These are phyloP conservation scores for Boeremia exigua DNA, from an alignment of 2,329 filamentous ascomycete species.

Conservation along the genomic window DNA sequence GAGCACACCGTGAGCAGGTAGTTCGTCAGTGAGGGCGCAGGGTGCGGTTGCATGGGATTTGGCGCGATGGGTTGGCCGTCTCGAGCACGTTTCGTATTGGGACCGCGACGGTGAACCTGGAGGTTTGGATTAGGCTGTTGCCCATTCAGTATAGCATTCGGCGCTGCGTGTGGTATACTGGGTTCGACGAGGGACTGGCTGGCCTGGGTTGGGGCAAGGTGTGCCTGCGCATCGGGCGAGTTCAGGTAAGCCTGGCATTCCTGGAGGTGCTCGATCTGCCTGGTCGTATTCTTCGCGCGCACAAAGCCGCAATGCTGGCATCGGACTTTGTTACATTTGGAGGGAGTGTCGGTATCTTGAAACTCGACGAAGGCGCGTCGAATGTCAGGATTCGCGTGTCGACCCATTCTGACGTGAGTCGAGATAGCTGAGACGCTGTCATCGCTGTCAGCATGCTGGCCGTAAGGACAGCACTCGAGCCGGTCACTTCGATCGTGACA, in stretches of 20 bases:
- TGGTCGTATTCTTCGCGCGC: slow-evolving; percentile 58
- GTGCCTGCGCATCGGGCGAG: slow-evolving; percentile 52
- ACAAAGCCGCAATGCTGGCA: slow-evolving; percentile 58
- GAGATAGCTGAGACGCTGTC: slow-evolving; percentile 9
- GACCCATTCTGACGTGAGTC: slow-evolving; percentile 28
- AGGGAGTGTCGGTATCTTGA: slow-evolving; percentile 50
- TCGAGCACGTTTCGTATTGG: slow-evolving; percentile 48
- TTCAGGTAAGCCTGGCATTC: slow-evolving; percentile 53
- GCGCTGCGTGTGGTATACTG: slow-evolving; percentile 22
- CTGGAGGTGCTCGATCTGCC: slow-evolving; percentile 58
- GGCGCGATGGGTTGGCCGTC: slow-evolving; percentile 48
- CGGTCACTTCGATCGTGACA: neutral
- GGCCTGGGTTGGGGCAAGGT: slow-evolving; percentile 30
- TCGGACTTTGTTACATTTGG: slow-evolving; percentile 57
- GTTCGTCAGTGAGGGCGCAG: slow-evolving; percentile 60
- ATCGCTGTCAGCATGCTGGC: slow-evolving; percentile 21
- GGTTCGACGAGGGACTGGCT: slow-evolving; percentile 25
- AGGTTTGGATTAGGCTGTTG: slow-evolving; percentile 57
- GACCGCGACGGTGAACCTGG: slow-evolving; percentile 52
- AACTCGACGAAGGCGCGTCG: slow-evolving; percentile 47
- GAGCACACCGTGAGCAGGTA: slow-evolving; percentile 61
- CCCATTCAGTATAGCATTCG: slow-evolving; percentile 52
- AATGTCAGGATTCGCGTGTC: slow-evolving; percentile 53
- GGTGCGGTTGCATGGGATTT: slow-evolving; percentile 24
- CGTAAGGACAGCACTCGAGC: neutral